phyloP scores from a whole-genome alignment of 2,329 filamentous ascomycete genomes.

The Aspergillus novoparasiticus region DNA sequence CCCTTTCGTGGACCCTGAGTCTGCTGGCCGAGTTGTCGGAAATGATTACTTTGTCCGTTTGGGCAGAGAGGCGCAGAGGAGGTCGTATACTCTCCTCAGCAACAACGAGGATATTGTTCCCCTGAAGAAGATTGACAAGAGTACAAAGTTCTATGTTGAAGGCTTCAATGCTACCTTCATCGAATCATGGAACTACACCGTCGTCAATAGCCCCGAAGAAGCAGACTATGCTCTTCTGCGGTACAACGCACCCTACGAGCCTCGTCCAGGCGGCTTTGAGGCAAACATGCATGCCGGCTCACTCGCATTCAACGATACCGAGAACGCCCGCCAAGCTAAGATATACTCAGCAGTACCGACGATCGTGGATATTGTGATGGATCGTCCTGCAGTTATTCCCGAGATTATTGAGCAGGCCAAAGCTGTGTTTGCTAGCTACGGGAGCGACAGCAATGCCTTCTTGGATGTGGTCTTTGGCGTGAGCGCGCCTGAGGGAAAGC shows the following conservation, averaged over 20 bases:
- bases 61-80: neutral
- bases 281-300: neutral
- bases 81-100: neutral
- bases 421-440: neutral
- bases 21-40: neutral
- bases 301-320: neutral
- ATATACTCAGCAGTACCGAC: neutral
- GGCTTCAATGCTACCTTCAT: neutral
- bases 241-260: neutral
- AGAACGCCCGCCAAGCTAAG: neutral
- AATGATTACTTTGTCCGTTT: neutral
- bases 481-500: conserved; percentile 42
- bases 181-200: neutral
- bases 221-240: neutral
- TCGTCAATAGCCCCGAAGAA: neutral
- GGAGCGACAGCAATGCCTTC: neutral
- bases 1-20: neutral
- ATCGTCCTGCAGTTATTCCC: neutral
- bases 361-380: neutral
- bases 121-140: neutral
- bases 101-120: neutral
- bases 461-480: conserved; percentile 29
- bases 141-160: neutral
- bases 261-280: neutral
- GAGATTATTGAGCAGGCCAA: neutral